Evolutionary conservation across 2,329 filamentous ascomycete species (phyloP).

Genomic region (Cytospora chrysosperma): DNA sequence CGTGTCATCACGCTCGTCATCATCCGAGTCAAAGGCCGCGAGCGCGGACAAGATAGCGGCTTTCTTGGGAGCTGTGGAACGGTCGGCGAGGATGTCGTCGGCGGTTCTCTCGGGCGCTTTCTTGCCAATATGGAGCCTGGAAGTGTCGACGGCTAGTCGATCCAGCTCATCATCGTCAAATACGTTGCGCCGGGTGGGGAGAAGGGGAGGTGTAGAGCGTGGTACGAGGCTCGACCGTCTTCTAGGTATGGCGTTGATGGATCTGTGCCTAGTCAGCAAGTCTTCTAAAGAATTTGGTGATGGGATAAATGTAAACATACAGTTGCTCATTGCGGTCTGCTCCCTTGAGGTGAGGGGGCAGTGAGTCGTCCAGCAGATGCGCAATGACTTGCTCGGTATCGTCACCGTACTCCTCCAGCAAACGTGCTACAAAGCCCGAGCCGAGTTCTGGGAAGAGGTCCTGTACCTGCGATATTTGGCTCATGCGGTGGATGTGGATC

Average conservation of each 20-base stretch:
- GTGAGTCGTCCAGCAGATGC: slow-evolving; percentile 74
- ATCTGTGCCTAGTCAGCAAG: slow-evolving; percentile 31
- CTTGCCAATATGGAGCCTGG: slow-evolving; percentile 78
- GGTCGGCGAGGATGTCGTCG: slow-evolving; percentile 69
- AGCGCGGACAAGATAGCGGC: slow-evolving; percentile 86
- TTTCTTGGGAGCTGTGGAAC: slow-evolving; percentile 67
- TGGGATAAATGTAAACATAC: slow-evolving; percentile 38
- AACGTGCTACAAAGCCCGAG: slow-evolving; percentile 73
- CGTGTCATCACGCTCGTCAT: slow-evolving; percentile 95
- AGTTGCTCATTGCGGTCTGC: slow-evolving; percentile 65
- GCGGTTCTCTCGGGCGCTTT: slow-evolving; percentile 61
- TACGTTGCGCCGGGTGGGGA: slow-evolving; percentile 66
- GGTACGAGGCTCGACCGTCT: slow-evolving; percentile 48
- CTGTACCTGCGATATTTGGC: slow-evolving; percentile 84
- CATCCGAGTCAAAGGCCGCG: slow-evolving; percentile 85
- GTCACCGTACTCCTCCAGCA: slow-evolving; percentile 77
- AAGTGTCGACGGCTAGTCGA: slow-evolving; percentile 62
- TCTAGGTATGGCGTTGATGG: slow-evolving; percentile 28
- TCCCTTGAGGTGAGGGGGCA: slow-evolving; percentile 66
- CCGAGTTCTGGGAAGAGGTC: slow-evolving; percentile 90
- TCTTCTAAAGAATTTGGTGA: background rate
- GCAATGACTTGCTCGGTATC: slow-evolving; percentile 77
- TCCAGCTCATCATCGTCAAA: slow-evolving; percentile 83
- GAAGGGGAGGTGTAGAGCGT: slow-evolving; percentile 55
- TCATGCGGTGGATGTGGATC: slow-evolving; percentile 78